phyloP scores from a whole-genome alignment of 73 alveolate species.

The Urostyla sp. region DNA sequence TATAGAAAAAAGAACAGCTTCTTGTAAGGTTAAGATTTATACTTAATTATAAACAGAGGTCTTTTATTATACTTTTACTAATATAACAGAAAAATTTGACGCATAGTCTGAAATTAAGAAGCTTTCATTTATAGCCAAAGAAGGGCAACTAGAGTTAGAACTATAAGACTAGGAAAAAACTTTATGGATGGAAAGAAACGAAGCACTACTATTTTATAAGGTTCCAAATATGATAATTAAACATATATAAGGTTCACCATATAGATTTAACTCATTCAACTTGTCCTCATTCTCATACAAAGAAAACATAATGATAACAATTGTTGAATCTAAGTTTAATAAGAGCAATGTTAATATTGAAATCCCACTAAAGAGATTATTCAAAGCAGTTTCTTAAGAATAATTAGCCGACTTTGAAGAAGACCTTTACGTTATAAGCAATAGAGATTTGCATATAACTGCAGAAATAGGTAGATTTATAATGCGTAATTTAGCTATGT shows the following conservation, averaged over 20 bases:
- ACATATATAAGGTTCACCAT: slow-evolving; percentile 13
- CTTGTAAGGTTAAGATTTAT: neutral
- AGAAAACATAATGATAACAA: neutral
- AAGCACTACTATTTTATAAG: neutral
- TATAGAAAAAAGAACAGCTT: slow-evolving; percentile 33
- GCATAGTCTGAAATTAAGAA: slow-evolving; percentile 39
- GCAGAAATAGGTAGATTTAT: neutral
- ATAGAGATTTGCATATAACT: neutral
- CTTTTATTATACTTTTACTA: neutral
- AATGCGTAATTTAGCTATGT: neutral
- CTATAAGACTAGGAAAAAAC: neutral
- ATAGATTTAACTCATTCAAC: neutral
- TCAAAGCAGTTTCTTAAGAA: too few relatives aligned
- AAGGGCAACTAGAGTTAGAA: neutral
- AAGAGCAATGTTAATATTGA: neutral
- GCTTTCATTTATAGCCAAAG: neutral
- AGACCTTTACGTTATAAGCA: neutral
- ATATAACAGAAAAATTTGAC: slow-evolving; percentile 43
- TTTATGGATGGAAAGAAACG: neutral
- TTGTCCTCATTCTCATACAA: neutral
- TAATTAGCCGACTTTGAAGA: slow-evolving; percentile 8
- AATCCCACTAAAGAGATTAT: slow-evolving; percentile 10
- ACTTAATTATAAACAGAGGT: neutral
- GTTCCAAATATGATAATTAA: neutral
- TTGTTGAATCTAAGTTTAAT: slow-evolving; percentile 27